Base-by-base conservation (phyloP, 768 basidiomycete species). In the Pulveroboletus sp. region DNA sequence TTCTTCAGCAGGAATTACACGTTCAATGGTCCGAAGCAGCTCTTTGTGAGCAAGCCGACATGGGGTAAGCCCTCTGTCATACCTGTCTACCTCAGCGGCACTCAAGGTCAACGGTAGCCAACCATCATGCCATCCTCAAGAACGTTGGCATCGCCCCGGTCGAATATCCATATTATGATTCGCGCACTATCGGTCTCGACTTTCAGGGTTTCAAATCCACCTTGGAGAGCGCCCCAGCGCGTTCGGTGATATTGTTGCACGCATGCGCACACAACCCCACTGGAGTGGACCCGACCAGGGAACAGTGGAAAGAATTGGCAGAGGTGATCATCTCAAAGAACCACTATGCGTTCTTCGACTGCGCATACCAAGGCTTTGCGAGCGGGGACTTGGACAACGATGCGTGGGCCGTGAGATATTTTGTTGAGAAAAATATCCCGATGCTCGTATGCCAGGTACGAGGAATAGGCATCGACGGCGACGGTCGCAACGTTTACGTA, bases 211-310 rank as follows among this genome's bases (percentile, higher is more conserved):
- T 93, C 62, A 68, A 85, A 44, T 67, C 67, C 14, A 59, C 81
- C 10, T 68, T 94, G 57, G 63, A 81, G 60, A 72, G 64, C 42
- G 91, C 91, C 1, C 82, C 88, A 6, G 69, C 76, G 10, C 80
- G 83, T 17, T 94, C 92, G 3, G 85, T 93, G 49, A 86, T 98
- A 70, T 72, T 99, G 55, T 70, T 99, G 37, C 94, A 98, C 63
- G 90, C 86, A 8, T 96, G 93, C 66, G 94, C 93, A 36, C 94
- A 98, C 70, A 98, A 98, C 65, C 94, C 93, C 8, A 98, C 95
- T 2, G 94, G 94, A 3, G 90, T 95, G 27, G 94, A 98, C 69
- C 94, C 93, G 7, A 93, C 91, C 31, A 67, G 66, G 40, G 91
- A 87, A 57, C 87, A 97, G 67, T 98, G 94, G 94, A 72, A 77